Evolutionary conservation across 1,284 basidiomycete species (phyloP).

Genomic region (Puccinia novopanici): DNA sequence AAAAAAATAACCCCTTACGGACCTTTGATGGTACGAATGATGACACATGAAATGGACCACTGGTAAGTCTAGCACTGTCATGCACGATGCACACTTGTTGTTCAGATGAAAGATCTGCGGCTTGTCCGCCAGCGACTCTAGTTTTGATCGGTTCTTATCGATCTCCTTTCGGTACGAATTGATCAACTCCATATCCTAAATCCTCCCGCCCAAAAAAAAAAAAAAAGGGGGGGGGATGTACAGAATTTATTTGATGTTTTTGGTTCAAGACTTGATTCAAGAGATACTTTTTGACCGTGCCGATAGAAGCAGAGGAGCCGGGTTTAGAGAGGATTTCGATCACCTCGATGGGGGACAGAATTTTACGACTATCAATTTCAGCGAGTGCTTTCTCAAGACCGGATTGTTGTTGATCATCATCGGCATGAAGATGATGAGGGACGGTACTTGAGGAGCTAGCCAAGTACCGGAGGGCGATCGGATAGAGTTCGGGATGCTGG

Average conservation of each 20-base stretch:
- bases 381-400: slow-evolving; percentile 64
- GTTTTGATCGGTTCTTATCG: slow-evolving; percentile 74
- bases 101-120: slow-evolving; percentile 85
- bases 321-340: slow-evolving; percentile 85
- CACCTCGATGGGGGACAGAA: slow-evolving; percentile 84
- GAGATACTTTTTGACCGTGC: slow-evolving; percentile 85
- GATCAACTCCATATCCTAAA: slow-evolving; percentile 78
- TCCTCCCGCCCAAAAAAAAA: neutral
- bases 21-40: slow-evolving; percentile 94
- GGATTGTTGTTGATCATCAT: slow-evolving; percentile 62
- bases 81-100: slow-evolving; percentile 81
- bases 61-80: slow-evolving; percentile 82
- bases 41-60: slow-evolving; percentile 97
- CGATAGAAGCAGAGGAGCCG: slow-evolving; percentile 77
- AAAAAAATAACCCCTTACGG: slow-evolving; percentile 51
- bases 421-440: neutral
- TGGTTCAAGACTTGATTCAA: slow-evolving; percentile 70
- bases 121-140: slow-evolving; percentile 73
- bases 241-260: slow-evolving; percentile 77
- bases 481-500: slow-evolving; percentile 74
- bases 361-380: slow-evolving; percentile 73
- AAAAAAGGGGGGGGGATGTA: slow-evolving; percentile 52
- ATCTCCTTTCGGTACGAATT: slow-evolving; percentile 84
- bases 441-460: slow-evolving; percentile 66
- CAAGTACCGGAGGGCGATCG: slow-evolving; percentile 83